phyloP scores from a whole-genome alignment of 495 filamentous ascomycete genomes.

The Collariella sp. region DNA sequence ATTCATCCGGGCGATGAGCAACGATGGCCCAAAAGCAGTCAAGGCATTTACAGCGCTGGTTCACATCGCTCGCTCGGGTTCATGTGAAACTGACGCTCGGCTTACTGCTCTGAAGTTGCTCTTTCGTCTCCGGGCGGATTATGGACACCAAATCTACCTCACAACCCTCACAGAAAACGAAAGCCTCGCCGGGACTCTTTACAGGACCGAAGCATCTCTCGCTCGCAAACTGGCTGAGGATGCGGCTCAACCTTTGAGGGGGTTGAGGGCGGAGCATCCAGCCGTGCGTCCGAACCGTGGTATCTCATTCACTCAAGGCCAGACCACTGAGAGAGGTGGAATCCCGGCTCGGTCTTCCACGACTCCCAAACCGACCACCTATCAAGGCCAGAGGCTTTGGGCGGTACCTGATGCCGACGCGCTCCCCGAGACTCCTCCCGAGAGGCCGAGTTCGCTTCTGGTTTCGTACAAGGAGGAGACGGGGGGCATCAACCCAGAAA shows the following conservation, averaged over 20 bases:
- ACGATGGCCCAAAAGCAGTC: slow-evolving; percentile 42
- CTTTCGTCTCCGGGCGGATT: slow-evolving; percentile 76
- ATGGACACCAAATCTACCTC: slow-evolving; percentile 60
- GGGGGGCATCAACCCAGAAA: slow-evolving; percentile 10
- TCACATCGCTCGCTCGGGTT: slow-evolving; percentile 47
- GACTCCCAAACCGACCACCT: slow-evolving; percentile 26
- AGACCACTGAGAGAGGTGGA: slow-evolving; percentile 27
- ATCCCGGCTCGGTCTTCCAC: slow-evolving; percentile 28
- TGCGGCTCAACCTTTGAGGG: slow-evolving; percentile 32
- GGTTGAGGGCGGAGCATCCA: slow-evolving; percentile 29
- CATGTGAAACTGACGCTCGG: slow-evolving; percentile 56
- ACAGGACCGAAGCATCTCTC: slow-evolving; percentile 52
- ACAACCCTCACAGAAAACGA: slow-evolving; percentile 57
- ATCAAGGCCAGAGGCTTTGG: slow-evolving; percentile 42
- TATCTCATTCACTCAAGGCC: slow-evolving; percentile 39
- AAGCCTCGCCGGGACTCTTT: slow-evolving; percentile 60
- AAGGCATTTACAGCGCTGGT: slow-evolving; percentile 49
- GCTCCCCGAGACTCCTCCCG: slow-evolving; percentile 38
- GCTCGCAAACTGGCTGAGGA: slow-evolving; percentile 45
- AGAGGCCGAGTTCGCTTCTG: slow-evolving; percentile 38
- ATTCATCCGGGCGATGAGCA: slow-evolving; percentile 53
- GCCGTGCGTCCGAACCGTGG: slow-evolving; percentile 36
- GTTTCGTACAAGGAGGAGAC: slow-evolving; percentile 16
- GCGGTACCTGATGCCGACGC: slow-evolving; percentile 44
- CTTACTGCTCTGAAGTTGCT: slow-evolving; percentile 76